phyloP scores from a whole-genome alignment of 805 yeast species.

The Lipomyces kockii region DNA sequence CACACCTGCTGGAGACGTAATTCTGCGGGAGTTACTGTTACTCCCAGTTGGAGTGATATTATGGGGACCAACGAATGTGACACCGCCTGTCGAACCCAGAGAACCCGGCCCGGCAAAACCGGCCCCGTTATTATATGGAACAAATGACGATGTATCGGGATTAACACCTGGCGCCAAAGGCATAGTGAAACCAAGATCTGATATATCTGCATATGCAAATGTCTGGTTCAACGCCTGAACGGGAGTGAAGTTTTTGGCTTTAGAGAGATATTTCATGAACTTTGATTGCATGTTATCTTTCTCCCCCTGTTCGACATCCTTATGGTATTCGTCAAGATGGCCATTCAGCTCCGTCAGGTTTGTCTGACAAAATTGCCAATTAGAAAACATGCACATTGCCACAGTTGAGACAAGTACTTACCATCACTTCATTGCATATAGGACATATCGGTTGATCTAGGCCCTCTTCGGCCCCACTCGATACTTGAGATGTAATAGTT shows the following conservation, averaged over 20 bases:
- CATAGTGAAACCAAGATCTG: constrained; percentile 47
- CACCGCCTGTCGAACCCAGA: constrained; percentile 6
- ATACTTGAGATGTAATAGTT: neutral
- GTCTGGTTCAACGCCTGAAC: constrained; percentile 46
- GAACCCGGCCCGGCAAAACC: constrained; percentile 24
- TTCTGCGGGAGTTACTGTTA: neutral
- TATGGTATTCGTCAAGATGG: constrained; percentile 75
- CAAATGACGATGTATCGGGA: neutral
- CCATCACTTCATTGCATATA: constrained; percentile 66
- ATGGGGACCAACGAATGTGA: constrained; percentile 23
- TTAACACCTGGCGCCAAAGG: constrained; percentile 18
- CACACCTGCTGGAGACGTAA: constrained; percentile 6
- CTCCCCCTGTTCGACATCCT: constrained; percentile 42
- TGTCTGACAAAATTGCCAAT: neutral
- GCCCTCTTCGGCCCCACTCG: constrained; percentile 1
- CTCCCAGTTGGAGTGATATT: constrained; percentile 15
- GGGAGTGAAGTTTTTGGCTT: constrained; percentile 47
- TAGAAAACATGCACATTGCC: neutral
- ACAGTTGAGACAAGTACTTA: constrained; percentile 31
- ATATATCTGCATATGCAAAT: constrained; percentile 54
- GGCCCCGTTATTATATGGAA: constrained; percentile 2
- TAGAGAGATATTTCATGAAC: constrained; percentile 51
- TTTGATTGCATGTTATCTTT: constrained; percentile 52
- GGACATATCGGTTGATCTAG: constrained; percentile 56
- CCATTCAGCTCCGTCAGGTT: constrained; percentile 56